Conservation (phyloP, 2,329 filamentous ascomycete species). For the Apiospora marii region DNA sequence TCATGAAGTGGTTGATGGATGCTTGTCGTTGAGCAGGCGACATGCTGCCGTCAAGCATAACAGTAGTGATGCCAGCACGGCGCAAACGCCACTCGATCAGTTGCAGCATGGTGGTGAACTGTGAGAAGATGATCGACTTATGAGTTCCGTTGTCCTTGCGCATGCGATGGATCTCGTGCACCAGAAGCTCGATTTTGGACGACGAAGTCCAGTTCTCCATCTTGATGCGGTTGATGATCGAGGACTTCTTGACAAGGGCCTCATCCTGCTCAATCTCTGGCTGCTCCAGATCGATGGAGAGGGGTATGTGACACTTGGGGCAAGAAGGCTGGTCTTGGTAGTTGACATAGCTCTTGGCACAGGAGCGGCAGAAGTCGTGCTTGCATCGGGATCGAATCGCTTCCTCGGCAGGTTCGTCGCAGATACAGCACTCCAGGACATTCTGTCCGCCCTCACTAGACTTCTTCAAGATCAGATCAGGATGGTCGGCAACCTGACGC, state of each 20-base stretch:
- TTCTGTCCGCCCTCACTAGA: conserved; percentile 87
- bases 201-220: conserved; percentile 99
- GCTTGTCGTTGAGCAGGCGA: conserved; percentile 91
- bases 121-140: conserved; percentile 97
- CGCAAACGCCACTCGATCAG: conserved; percentile 96
- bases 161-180: conserved; percentile 92
- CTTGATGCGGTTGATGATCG: conserved; percentile 97
- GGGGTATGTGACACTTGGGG: conserved; percentile 87
- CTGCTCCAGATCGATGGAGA: conserved; percentile 93
- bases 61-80: conserved; percentile 95
- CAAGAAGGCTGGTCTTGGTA: conserved; percentile 83
- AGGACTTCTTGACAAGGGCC: conserved; percentile 86
- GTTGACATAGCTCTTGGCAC: conserved; percentile 80
- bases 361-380: conserved; percentile 89
- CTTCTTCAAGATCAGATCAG: conserved; percentile 92
- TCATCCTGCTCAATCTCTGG: conserved; percentile 95
- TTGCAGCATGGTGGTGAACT: conserved; percentile 97
- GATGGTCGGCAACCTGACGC: conserved; percentile 96
- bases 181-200: conserved; percentile 95
- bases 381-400: conserved; percentile 90
- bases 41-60: conserved; percentile 99
- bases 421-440: conserved; percentile 89
- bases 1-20: conserved; percentile 97
- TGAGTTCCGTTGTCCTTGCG: conserved; percentile 91
- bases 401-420: conserved; percentile 95